Percentiles rank a stretch among this genome's conserved stretches.
Conservation (phyloP, 495 filamentous ascomycete species). For the Hyaloscypha bicolor region DNA sequence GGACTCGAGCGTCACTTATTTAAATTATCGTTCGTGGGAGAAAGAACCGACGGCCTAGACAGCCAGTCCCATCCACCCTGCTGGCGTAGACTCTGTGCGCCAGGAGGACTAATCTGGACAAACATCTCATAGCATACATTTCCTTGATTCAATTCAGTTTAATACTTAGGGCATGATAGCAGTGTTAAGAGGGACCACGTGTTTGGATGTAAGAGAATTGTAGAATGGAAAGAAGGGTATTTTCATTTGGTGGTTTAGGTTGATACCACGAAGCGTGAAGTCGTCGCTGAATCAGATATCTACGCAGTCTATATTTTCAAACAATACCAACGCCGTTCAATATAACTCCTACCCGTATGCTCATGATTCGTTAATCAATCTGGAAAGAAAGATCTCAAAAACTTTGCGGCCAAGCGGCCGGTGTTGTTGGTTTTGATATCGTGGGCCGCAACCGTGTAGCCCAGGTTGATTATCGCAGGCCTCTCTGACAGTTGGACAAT, state of each 20-base stretch:
- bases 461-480: slow-evolving; percentile 45
- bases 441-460: slow-evolving; percentile 41
- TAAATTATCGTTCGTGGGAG: slow-evolving; percentile 61
- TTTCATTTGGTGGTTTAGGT: too few relatives aligned
- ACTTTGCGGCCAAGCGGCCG: slow-evolving; percentile 50
- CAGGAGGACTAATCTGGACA: slow-evolving; percentile 63
- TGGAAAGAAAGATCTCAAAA: slow-evolving; percentile 47
- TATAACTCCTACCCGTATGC: background rate
- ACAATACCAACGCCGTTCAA: background rate
- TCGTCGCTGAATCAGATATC: too few relatives aligned
- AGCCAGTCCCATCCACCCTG: slow-evolving; percentile 65
- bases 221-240: too few relatives aligned
- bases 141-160: background rate
- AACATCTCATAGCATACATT: slow-evolving; percentile 36
- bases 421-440: slow-evolving; percentile 50
- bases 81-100: slow-evolving; percentile 50
- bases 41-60: slow-evolving; percentile 60
- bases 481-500: slow-evolving; percentile 49
- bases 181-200: background rate
- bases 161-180: background rate
- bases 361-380: background rate
- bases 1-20: slow-evolving; percentile 54
- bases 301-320: background rate
- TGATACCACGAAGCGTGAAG: too few relatives aligned
- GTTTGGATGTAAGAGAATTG: too few relatives aligned